These are phyloP conservation scores for Vitis hybrid DNA, from an alignment of 177 flowering plant species.

Conservation along the genomic window DNA sequence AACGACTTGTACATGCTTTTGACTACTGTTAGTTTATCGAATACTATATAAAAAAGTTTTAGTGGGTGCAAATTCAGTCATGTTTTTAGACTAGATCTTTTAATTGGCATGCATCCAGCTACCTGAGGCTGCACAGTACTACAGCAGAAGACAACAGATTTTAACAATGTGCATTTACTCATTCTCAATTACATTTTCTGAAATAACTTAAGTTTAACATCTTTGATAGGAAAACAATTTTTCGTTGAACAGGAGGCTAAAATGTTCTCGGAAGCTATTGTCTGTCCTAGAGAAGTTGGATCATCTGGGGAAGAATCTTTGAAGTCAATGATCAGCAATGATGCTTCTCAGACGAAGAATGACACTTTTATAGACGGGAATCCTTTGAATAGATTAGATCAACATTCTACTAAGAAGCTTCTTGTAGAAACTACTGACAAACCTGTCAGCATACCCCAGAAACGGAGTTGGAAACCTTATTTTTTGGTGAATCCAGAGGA, in stretches of 20 bases:
- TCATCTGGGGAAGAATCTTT: slow-evolving; percentile 9
- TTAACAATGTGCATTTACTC: too few relatives aligned
- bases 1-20: too few relatives aligned
- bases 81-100: too few relatives aligned
- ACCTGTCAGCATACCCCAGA: slow-evolving; percentile 12
- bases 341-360: background rate
- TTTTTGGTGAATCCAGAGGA: slow-evolving; percentile 37
- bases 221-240: too few relatives aligned
- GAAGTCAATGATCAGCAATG: slow-evolving; percentile 1
- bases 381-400: slow-evolving; percentile 5
- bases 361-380: background rate
- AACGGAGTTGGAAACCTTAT: slow-evolving; percentile 37
- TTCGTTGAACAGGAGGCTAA: slow-evolving; percentile 16
- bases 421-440: background rate
- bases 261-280: background rate
- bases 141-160: too few relatives aligned
- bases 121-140: too few relatives aligned
- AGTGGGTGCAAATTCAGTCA: too few relatives aligned
- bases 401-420: background rate
- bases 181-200: background rate
- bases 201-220: background rate
- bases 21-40: too few relatives aligned
- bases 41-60: too few relatives aligned
- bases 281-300: slow-evolving; percentile 4
- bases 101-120: too few relatives aligned